A percentile compares a stretch with the other conserved stretches of the same genome.
These are phyloP conservation scores for Tulasnella sp. DNA, from an alignment of 768 basidiomycete species.

Conservation along the genomic window DNA sequence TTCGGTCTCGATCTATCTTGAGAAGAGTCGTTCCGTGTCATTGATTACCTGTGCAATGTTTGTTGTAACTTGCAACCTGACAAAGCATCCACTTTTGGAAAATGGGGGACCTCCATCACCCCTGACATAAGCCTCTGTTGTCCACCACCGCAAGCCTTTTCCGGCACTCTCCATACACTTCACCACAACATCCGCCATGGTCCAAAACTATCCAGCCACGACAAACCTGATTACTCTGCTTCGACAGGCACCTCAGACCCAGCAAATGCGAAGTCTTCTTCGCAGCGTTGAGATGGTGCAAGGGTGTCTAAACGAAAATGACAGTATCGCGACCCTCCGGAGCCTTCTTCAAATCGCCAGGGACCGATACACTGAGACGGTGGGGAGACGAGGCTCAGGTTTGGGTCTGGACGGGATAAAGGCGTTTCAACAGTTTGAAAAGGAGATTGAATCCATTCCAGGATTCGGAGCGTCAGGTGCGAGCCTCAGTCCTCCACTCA, in stretches of 20 bases:
- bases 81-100: not conserved
- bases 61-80: not conserved
- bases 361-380: not conserved
- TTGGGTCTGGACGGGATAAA: not conserved
- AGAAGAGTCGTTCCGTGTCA: too few relatives aligned
- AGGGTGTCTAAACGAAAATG: not conserved
- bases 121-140: not conserved
- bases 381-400: not conserved
- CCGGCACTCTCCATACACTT: not conserved
- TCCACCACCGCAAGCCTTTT: not conserved
- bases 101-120: not conserved
- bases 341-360: slow-evolving; percentile 13
- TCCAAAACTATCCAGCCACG: slow-evolving; percentile 2
- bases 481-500: not conserved
- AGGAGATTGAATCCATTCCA: not conserved
- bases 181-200: not conserved
- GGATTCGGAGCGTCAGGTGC: not conserved
- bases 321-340: not conserved
- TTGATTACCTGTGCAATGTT: too few relatives aligned
- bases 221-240: slow-evolving; percentile 2
- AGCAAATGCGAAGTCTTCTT: not conserved
- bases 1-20: too few relatives aligned
- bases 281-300: not conserved
- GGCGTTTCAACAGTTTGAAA: not conserved
- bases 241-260: not conserved